These are phyloP conservation scores for Luffa aegyptiaca DNA, from an alignment of 306 rosid species.

Conservation along the genomic window DNA sequence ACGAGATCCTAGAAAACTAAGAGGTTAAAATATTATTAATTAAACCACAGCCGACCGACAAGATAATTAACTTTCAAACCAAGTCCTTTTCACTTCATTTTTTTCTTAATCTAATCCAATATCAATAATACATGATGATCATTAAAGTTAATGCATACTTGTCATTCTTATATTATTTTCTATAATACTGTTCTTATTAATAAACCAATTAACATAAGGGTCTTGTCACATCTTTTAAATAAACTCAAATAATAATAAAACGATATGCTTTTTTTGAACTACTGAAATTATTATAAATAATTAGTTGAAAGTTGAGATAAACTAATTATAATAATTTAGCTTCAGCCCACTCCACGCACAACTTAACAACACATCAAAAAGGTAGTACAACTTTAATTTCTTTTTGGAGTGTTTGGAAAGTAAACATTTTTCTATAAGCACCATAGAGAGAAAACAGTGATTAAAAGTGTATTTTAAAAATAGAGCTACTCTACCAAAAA, in stretches of 20 bases:
- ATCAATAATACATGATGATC: background rate
- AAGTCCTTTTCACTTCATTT: background rate
- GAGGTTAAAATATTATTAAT: background rate
- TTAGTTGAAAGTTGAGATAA: background rate
- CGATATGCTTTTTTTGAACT: background rate
- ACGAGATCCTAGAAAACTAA: background rate
- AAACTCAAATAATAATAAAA: background rate
- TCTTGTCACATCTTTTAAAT: background rate
- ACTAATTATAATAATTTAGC: background rate
- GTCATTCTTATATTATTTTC: background rate
- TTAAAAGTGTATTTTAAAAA: background rate
- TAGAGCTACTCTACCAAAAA: background rate
- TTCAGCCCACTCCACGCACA: background rate
- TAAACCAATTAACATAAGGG: background rate
- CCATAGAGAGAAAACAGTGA: background rate
- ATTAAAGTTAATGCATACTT: constrained; percentile 6
- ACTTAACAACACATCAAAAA: background rate
- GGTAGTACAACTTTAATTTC: background rate
- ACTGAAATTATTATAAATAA: background rate
- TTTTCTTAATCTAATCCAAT: background rate
- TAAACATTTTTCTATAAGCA: background rate
- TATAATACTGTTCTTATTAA: background rate
- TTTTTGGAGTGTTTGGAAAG: background rate
- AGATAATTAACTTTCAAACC: background rate
- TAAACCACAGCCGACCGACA: background rate